Base-by-base conservation (phyloP, 2,329 filamentous ascomycete species). In the Xylaria sp. region DNA sequence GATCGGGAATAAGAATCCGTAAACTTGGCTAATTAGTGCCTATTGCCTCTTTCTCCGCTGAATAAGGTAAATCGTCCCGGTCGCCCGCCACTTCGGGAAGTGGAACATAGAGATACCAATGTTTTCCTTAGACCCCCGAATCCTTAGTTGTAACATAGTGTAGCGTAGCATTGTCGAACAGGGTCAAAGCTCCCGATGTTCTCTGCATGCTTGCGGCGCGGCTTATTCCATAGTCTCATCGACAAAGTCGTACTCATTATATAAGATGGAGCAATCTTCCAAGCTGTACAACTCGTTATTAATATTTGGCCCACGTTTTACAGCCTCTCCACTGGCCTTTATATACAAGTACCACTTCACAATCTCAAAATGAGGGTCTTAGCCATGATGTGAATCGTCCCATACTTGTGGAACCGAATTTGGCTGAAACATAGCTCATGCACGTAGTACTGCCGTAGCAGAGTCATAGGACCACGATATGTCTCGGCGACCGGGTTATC, bases 361-460 rank as follows among this genome's bases (percentile, higher is more conserved):
- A 48, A 45, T 50, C 36, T 43, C 15, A 25, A 23, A 43, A 52
- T 28, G 45, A 66, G 15, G 50, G 50, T n/a, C 50, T 18, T 32
- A 57, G 32, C 43, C 20, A 52, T n/a, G 20, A 45, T 25, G 32
- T 41, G 30, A 52, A 41, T 56, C 43, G 25, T 34, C 52, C 63
- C 58, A 58, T 66, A 18, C 34, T 12, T 34, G 59, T 52, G 64
- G 60, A 67, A 46, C 46, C 30, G 55, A 60, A 8, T 52, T 32
- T 48, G 41, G 48, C 48, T 63, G 60, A 67, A 63, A 67, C 65
- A 55, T 20, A 20, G 43, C 30, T 39, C 36, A 60, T n/a, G 57
- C 34, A 57, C 12, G 10, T 20, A 56, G 18, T 25, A 9, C 34
- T 56, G 53, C 20, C 3, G 53, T 57, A 39, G 43, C 13, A 60